Evolutionary conservation across 768 basidiomycete genomes (phyloP), one percentile per base, ranked within the genome.

Genomic region (Mycena capillaripes): DNA sequence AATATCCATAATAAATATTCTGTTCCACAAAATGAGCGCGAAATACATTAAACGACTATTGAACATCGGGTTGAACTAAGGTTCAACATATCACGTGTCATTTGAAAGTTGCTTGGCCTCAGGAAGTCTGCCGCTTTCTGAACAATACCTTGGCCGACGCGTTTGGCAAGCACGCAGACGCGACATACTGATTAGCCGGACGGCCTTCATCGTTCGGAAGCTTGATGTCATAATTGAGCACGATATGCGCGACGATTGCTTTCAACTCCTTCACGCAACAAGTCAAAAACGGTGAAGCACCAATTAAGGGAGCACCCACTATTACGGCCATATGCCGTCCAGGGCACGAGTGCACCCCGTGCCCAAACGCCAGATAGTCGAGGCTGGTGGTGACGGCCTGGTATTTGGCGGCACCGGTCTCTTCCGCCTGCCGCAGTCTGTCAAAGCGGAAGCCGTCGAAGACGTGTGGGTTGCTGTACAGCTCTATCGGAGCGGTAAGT

Each of bases 381-480:
- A 73, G 61, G 52, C 67, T 73, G 25, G 72, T 73, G 1, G 72
- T 69, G 21, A 73, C 72, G 2, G 72, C 66, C 40, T 57, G 66
- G 63, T 73, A 58, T 42, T 73, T 73, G n/a, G 72, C 72, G 27
- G 66, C 67, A 16, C 72, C 72, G 44, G 61, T 62, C 25, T 63
- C 62, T 58, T 73, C 72, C 19, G 72, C 57, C 17, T 69, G 53
- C 17, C 73, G 69, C 48, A 74, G 53, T 25, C 59, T 62, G 25
- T 59, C 50, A 60, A 74, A 74, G 23, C 73, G 73, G 61, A 74
- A 74, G 34, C 57, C 57, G 59, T 74, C 69, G 59, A 74, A 74
- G 52, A 67, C 53, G 59, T 70, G 44, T 36, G 64, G 69, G 48
- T 74, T 46, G 38, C 59, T 60, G 48, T 73, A 73, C 17, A 73